Conservation (phyloP, 78 protist genomes). For the Dictyostelium citrinum region DNA sequence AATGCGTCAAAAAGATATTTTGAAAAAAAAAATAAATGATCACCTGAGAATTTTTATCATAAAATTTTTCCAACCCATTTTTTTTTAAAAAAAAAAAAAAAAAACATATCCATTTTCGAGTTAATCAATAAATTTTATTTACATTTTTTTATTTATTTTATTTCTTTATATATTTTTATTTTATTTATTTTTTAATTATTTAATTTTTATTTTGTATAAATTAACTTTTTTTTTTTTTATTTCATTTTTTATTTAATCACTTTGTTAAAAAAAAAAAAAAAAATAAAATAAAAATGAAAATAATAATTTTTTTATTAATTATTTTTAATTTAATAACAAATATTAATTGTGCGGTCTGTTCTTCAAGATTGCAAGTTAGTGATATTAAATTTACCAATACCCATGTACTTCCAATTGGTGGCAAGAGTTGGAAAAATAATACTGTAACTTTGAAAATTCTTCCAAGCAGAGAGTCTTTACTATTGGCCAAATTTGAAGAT, state of each 20-base stretch:
- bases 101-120: background rate
- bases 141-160: too few relatives aligned
- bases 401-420: conserved; percentile 31
- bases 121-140: background rate
- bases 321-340: background rate
- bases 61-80: background rate
- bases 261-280: background rate
- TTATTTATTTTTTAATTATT: background rate
- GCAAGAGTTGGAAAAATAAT: background rate
- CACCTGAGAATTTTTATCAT: background rate
- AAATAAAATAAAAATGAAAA: background rate
- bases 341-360: background rate
- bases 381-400: conserved; percentile 13
- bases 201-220: background rate
- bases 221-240: background rate
- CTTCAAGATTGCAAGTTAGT: background rate
- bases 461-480: conserved; percentile 9
- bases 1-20: background rate
- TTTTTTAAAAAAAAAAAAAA: background rate
- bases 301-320: background rate
- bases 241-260: background rate
- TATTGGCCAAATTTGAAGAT: background rate
- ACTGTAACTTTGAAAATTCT: background rate
- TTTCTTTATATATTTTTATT: too few relatives aligned
- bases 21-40: background rate